Evolutionary conservation across 106 monocot species (phyloP).

Genomic region (Allium sativum): DNA sequence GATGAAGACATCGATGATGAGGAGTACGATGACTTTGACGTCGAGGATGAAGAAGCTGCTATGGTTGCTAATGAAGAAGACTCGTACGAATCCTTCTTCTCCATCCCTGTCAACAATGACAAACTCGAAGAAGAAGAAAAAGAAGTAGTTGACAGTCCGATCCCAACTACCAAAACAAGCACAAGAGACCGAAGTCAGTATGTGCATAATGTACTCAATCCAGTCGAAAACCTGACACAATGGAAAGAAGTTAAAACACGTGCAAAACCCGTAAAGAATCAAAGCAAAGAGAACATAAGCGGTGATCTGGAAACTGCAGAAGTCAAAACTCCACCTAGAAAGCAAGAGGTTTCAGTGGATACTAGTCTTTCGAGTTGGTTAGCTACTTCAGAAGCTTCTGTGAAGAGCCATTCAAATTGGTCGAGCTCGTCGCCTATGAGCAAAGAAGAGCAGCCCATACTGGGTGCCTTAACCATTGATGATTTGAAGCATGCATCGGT

Average conservation of each 20-base stretch:
- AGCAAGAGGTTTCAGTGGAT: constrained; percentile 56
- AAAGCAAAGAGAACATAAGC: constrained; percentile 35
- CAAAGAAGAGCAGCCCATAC: constrained; percentile 60
- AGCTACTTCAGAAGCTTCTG: constrained; percentile 20
- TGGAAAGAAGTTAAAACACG: constrained; percentile 51
- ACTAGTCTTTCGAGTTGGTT: constrained; percentile 87
- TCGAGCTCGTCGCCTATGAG: constrained; percentile 25
- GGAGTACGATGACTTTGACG: constrained; percentile 24
- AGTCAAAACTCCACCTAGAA: neutral
- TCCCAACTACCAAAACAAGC: constrained; percentile 1
- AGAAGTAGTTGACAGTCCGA: constrained; percentile 33
- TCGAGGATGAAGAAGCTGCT: constrained; percentile 20
- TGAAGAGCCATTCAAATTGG: constrained; percentile 12
- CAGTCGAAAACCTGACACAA: constrained; percentile 59
- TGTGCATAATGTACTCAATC: constrained; percentile 50
- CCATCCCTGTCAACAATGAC: constrained; percentile 45
- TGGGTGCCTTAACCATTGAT: constrained; percentile 71
- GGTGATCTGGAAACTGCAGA: constrained; percentile 7
- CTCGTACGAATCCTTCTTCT: constrained; percentile 69
- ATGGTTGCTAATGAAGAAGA: constrained; percentile 43
- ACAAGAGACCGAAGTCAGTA: constrained; percentile 42
- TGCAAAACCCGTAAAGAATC: constrained; percentile 17
- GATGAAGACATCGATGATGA: constrained; percentile 22
- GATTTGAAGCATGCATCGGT: constrained; percentile 51
- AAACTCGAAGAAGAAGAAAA: constrained; percentile 8